phyloP scores from a whole-genome alignment of 805 yeast species.

The Ogataea kodamae region DNA sequence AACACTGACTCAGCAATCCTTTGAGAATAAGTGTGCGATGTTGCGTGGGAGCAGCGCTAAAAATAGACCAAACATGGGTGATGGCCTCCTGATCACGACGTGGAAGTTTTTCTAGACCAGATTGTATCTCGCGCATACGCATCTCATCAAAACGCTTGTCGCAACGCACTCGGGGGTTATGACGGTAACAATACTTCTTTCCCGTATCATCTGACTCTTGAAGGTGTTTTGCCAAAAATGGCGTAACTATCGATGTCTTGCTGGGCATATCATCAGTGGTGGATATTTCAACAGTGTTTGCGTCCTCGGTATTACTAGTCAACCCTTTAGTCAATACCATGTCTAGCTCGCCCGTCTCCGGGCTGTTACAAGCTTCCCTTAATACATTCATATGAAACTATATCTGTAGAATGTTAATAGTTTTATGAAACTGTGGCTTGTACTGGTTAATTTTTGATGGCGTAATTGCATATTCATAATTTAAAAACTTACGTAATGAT shows the following conservation, averaged over 20 bases:
- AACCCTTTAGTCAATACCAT: constrained; percentile 18
- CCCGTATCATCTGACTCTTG: constrained; percentile 44
- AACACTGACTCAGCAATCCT: constrained; percentile 84
- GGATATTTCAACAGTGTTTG: not conserved
- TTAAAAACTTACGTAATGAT: constrained; percentile 3
- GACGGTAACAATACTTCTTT: constrained; percentile 83
- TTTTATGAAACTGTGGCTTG: constrained; percentile 10
- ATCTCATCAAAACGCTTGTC: constrained; percentile 63
- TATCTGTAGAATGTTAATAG: too few species aligned
- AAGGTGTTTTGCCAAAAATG: constrained; percentile 34
- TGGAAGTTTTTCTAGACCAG: constrained; percentile 54
- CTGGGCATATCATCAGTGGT: constrained; percentile 10
- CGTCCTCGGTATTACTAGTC: constrained; percentile 4
- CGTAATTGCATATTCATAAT: constrained; percentile 2
- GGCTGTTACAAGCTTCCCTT: constrained; percentile 21
- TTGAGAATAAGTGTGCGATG: constrained; percentile 74
- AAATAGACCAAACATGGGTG: constrained; percentile 78
- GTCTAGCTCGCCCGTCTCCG: constrained; percentile 20
- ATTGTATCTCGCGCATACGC: constrained; percentile 63
- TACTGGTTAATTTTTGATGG: too few species aligned
- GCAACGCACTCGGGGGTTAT: constrained; percentile 82
- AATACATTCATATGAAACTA: constrained; percentile 21
- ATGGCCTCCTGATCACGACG: constrained; percentile 73
- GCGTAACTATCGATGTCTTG: constrained; percentile 33
- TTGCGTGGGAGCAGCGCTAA: constrained; percentile 66